A percentile compares a stretch with the other conserved stretches of the same genome.
phyloP scores from a whole-genome alignment of 208 protist species.

The Entamoeba nuttalli region DNA sequence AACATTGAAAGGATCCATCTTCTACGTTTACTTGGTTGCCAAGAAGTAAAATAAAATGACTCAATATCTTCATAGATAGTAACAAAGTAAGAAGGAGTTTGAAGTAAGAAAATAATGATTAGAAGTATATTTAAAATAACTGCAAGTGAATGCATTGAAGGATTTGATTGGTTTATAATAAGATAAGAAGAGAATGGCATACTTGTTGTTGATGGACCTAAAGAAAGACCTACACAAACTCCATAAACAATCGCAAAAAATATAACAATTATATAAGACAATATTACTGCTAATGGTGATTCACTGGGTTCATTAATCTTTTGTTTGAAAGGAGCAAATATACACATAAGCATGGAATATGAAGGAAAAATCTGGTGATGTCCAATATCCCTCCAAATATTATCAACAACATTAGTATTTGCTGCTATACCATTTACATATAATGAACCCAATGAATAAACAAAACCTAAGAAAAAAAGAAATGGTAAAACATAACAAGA shows the following conservation, averaged over 20 bases:
- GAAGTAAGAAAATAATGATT: neutral
- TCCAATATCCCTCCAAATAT: neutral
- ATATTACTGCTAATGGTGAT: neutral
- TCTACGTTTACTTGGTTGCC: neutral
- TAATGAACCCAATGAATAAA: neutral
- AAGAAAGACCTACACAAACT: neutral
- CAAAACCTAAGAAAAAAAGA: neutral
- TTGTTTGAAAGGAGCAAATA: neutral
- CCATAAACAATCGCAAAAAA: neutral
- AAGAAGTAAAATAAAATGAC: neutral
- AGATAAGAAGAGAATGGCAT: neutral
- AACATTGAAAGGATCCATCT: neutral
- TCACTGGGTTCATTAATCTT: neutral
- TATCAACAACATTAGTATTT: neutral
- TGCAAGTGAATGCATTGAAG: neutral
- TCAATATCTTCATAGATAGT: neutral
- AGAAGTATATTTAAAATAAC: neutral
- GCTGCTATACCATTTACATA: neutral
- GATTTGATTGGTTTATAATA: neutral
- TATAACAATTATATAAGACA: neutral
- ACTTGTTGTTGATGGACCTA: neutral
- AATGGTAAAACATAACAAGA: neutral
- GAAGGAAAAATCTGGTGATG: neutral
- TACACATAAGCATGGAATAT: neutral
- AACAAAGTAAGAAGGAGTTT: neutral